Percentiles rank a stretch among this genome's conserved stretches.
Evolutionary conservation across 1,139 yeast genomes (phyloP).

Genomic region (Suhomyces yuchorum): DNA sequence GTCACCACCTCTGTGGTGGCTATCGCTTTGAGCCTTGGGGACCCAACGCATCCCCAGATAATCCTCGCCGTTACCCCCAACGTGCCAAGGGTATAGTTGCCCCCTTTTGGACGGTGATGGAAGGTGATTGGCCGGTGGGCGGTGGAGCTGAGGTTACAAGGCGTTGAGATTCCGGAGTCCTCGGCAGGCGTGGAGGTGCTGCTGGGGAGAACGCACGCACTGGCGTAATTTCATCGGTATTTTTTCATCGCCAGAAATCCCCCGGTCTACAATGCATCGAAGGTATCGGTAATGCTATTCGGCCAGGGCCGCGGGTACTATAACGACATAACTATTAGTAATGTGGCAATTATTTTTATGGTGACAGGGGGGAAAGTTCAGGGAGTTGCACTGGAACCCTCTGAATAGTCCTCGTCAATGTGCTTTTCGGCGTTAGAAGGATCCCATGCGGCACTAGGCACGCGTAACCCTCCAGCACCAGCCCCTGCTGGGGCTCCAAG

Average conservation of each 20-base stretch:
- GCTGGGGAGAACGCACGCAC: not conserved
- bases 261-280: conserved; percentile 1
- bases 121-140: not conserved
- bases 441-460: conserved; percentile 54
- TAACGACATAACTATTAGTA: not conserved
- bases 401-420: conserved; percentile 31
- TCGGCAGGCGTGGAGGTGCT: not conserved
- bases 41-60: not conserved
- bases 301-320: not conserved
- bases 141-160: not conserved
- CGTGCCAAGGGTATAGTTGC: conserved; percentile 1
- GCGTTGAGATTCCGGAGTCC: not conserved
- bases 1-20: not conserved
- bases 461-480: conserved; percentile 24
- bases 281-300: not conserved
- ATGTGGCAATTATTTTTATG: not conserved
- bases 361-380: conserved; percentile 7
- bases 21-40: not conserved
- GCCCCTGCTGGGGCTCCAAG: conserved; percentile 13
- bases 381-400: conserved; percentile 26
- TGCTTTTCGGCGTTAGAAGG: conserved; percentile 39
- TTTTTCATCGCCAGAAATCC: not conserved
- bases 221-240: not conserved
- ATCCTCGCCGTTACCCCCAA: not conserved
- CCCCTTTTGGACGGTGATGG: not conserved